Percentiles rank a stretch among this genome's conserved stretches.
phyloP scores from a whole-genome alignment of 2,329 filamentous ascomycete genomes.

The Cladorrhinum sp. region DNA sequence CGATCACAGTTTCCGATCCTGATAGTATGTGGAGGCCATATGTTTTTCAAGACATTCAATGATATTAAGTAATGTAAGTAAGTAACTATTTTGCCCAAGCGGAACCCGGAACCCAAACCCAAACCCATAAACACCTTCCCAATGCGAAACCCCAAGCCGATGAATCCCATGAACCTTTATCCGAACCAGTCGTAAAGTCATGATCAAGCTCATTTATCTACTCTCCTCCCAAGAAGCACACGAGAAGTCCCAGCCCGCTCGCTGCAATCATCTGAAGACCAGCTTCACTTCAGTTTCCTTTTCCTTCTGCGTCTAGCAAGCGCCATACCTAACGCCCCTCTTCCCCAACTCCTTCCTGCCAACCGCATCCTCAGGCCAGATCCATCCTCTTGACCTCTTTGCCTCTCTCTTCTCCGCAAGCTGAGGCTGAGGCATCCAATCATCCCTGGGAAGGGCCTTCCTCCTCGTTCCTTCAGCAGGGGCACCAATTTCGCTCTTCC shows the following conservation, averaged over 20 bases:
- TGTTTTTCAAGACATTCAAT: not conserved
- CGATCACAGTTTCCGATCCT: too few relatives aligned
- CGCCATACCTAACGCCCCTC: slow-evolving; percentile 58
- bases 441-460: slow-evolving; percentile 66
- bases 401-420: slow-evolving; percentile 72
- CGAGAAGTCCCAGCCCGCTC: not conserved
- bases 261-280: not conserved
- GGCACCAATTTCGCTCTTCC: slow-evolving; percentile 70
- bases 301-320: slow-evolving; percentile 31
- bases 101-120: not conserved
- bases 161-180: slow-evolving; percentile 1
- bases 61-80: not conserved
- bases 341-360: slow-evolving; percentile 69
- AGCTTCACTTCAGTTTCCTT: not conserved
- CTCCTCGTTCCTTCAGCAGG: slow-evolving; percentile 69
- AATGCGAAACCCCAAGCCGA: not conserved
- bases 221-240: not conserved
- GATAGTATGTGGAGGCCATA: too few relatives aligned
- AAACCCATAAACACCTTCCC: not conserved
- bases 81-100: not conserved
- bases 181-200: slow-evolving; percentile 5
- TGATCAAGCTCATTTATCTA: not conserved
- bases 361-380: slow-evolving; percentile 70
- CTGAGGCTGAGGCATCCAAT: slow-evolving; percentile 73
- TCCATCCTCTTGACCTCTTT: slow-evolving; percentile 71